Percentiles rank a stretch among this genome's conserved stretches.
Conservation (phyloP, 768 basidiomycete species). For the Phaeotremella fagi region DNA sequence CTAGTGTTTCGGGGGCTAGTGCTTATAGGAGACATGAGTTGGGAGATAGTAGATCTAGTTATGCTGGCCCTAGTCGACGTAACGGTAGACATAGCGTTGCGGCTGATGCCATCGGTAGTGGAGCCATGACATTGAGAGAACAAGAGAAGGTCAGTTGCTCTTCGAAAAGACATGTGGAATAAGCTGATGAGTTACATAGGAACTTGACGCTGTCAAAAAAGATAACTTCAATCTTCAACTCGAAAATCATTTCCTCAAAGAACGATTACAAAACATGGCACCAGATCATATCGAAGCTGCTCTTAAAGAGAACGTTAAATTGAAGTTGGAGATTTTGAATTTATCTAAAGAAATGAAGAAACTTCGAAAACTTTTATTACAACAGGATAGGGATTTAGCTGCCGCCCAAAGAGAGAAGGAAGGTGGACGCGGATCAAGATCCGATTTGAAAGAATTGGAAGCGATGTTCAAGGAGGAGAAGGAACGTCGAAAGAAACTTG, state of each 20-base stretch:
- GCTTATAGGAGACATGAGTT: conserved; percentile 11
- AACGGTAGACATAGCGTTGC: conserved; percentile 43
- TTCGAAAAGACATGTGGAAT: background rate
- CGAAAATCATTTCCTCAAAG: conserved; percentile 90
- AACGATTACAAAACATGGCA: conserved; percentile 79
- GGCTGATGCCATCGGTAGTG: conserved; percentile 17
- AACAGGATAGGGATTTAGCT: conserved; percentile 75
- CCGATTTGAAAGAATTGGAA: conserved; percentile 67
- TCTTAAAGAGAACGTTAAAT: conserved; percentile 84
- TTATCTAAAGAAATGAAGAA: conserved; percentile 87
- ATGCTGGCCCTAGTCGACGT: conserved; percentile 24
- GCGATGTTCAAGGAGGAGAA: conserved; percentile 57
- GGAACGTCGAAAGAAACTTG: conserved; percentile 54
- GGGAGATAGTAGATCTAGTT: conserved; percentile 2
- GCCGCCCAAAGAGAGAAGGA: conserved; percentile 49
- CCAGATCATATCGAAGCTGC: conserved; percentile 90
- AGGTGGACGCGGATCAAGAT: conserved; percentile 33
- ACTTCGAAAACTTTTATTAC: conserved; percentile 78
- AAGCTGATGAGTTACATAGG: conserved; percentile 52
- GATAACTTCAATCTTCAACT: conserved; percentile 97
- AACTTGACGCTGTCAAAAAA: conserved; percentile 91
- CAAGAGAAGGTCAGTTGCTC: conserved; percentile 77
- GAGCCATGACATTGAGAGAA: conserved; percentile 73
- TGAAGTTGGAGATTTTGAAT: conserved; percentile 87
- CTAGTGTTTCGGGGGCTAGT: conserved; percentile 14